These are phyloP conservation scores for Zoysia pacifica DNA, from an alignment of 176 grass and related monocot genomes.

Conservation along the genomic window DNA sequence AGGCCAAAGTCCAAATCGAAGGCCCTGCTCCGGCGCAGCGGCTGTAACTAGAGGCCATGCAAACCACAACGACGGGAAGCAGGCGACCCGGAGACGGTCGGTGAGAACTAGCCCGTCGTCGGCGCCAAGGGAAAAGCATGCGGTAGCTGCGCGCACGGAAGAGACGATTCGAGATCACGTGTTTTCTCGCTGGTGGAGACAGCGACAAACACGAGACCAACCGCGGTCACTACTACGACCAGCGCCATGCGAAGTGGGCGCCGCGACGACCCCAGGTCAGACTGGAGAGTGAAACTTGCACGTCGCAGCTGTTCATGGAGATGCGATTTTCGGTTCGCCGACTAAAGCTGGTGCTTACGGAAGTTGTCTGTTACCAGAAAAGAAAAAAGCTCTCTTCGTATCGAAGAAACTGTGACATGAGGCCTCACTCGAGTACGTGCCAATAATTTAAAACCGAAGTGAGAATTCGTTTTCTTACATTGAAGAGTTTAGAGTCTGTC, in stretches of 20 bases:
- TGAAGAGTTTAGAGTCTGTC: too few species aligned
- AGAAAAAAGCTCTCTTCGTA: background rate
- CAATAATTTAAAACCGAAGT: too few species aligned
- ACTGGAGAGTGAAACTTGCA: conserved; percentile 15
- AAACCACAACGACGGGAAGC: conserved; percentile 31
- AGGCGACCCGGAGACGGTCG: conserved; percentile 17
- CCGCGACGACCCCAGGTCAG: background rate
- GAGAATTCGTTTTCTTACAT: too few species aligned
- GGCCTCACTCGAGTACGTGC: background rate
- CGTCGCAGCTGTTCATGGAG: conserved; percentile 6
- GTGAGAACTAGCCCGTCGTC: conserved; percentile 17
- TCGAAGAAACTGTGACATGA: conserved; percentile 1
- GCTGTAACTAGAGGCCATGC: conserved; percentile 34
- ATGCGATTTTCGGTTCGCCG: conserved; percentile 10
- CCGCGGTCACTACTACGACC: background rate
- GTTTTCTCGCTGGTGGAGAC: background rate
- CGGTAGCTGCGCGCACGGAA: conserved; percentile 2
- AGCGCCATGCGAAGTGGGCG: background rate
- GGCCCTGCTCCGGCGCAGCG: background rate
- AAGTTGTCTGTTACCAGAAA: background rate
- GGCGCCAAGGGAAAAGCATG: conserved; percentile 34
- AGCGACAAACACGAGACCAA: background rate
- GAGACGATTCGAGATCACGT: conserved; percentile 21
- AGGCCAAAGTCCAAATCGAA: background rate
- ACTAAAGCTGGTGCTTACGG: conserved; percentile 18